A percentile compares a stretch with the other conserved stretches of the same genome.
These are phyloP conservation scores for Phoma herbarum DNA, from an alignment of 2,329 filamentous ascomycete genomes.

Conservation along the genomic window DNA sequence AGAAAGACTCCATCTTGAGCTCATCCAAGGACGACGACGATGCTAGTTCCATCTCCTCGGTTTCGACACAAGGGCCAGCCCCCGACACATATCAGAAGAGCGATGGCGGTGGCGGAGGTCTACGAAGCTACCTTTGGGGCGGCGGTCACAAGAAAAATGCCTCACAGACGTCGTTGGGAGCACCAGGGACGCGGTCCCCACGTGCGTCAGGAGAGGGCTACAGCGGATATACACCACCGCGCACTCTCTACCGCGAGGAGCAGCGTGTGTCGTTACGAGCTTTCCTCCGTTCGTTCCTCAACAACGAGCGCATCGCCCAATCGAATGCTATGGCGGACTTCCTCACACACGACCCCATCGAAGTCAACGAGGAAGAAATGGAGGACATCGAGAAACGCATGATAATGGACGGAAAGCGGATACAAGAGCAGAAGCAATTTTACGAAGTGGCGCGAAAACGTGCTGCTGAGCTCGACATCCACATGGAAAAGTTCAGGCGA, in stretches of 20 bases:
- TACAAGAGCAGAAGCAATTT: slow-evolving; percentile 92
- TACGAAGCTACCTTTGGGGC: slow-evolving; percentile 56
- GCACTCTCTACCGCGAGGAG: slow-evolving; percentile 80
- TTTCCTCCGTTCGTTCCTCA: slow-evolving; percentile 84
- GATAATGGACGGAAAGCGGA: slow-evolving; percentile 82
- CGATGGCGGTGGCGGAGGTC: slow-evolving; percentile 51
- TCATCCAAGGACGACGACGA: slow-evolving; percentile 71
- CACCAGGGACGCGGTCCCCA: slow-evolving; percentile 36
- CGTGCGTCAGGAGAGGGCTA: slow-evolving; percentile 46
- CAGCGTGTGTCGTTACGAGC: slow-evolving; percentile 92
- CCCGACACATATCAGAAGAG: slow-evolving; percentile 48
- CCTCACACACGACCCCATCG: slow-evolving; percentile 75
- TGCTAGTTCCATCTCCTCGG: slow-evolving; percentile 80
- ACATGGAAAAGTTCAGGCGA: slow-evolving; percentile 85
- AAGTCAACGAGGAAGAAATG: slow-evolving; percentile 80
- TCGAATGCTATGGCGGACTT: slow-evolving; percentile 89
- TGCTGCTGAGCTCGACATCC: slow-evolving; percentile 91
- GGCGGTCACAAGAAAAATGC: slow-evolving; percentile 53
- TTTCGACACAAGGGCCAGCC: slow-evolving; percentile 71
- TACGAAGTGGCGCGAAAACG: slow-evolving; percentile 94
- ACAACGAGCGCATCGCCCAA: slow-evolving; percentile 83
- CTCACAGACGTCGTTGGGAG: slow-evolving; percentile 52
- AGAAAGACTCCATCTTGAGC: slow-evolving; percentile 71
- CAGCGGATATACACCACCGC: slow-evolving; percentile 51
- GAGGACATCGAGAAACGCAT: slow-evolving; percentile 83